Percentiles rank a stretch among this genome's conserved stretches.
Conservation (phyloP, 2,329 filamentous ascomycete species). For the Nothopassalora personata region DNA sequence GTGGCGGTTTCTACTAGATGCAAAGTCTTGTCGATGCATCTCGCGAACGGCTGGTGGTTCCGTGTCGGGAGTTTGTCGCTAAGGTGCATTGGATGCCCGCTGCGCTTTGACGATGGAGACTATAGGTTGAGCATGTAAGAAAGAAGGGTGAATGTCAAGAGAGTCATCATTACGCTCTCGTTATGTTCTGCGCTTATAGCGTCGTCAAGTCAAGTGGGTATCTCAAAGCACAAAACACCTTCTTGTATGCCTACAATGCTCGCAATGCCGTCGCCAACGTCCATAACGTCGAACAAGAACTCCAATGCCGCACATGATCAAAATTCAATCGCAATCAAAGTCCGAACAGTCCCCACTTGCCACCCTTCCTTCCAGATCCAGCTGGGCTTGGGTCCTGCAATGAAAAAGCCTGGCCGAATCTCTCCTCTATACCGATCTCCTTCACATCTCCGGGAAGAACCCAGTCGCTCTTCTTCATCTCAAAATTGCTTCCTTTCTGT, state of each 20-base stretch:
- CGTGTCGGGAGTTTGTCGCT: too few species aligned
- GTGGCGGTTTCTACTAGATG: too few species aligned
- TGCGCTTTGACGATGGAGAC: too few species aligned
- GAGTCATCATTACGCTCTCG: too few species aligned
- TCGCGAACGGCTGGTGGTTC: too few species aligned
- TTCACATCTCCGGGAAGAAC: conserved; percentile 17
- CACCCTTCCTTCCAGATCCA: background rate
- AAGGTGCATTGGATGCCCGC: too few species aligned
- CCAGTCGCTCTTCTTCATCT: conserved; percentile 19
- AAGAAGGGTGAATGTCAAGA: too few species aligned
- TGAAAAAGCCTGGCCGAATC: conserved; percentile 16
- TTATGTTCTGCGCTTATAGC: too few species aligned
- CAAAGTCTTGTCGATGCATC: too few species aligned
- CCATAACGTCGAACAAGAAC: background rate
- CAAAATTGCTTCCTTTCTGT: conserved; percentile 17
- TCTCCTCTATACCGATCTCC: conserved; percentile 20
- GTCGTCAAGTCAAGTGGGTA: background rate
- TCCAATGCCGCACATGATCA: background rate
- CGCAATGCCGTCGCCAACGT: background rate
- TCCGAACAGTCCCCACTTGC: conserved; percentile 2
- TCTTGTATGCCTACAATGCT: background rate
- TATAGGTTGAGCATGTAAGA: too few species aligned
- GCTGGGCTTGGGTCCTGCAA: conserved; percentile 12
- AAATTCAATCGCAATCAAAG: background rate
- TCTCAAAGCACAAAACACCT: background rate